Percentiles rank a stretch among this genome's conserved stretches.
These are phyloP conservation scores for Golubevia sp. DNA, from an alignment of 1,284 basidiomycete genomes.

Conservation along the genomic window DNA sequence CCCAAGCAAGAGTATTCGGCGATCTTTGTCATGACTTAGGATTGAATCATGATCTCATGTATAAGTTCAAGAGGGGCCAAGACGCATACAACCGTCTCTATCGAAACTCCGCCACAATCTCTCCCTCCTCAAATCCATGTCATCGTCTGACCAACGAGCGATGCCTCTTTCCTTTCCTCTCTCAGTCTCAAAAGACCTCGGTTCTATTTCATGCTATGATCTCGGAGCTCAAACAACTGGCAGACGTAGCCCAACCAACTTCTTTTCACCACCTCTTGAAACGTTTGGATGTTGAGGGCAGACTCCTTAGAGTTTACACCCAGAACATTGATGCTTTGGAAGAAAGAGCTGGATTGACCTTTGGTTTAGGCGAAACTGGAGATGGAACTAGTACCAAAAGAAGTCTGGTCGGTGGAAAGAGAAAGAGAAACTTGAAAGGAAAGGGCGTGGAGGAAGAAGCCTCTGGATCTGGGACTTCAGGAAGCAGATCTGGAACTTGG, in stretches of 20 bases:
- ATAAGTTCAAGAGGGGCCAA: too few relatives aligned
- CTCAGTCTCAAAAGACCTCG: slow-evolving; percentile 70
- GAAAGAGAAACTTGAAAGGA: neutral
- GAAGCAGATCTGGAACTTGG: neutral
- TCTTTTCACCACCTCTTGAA: slow-evolving; percentile 86
- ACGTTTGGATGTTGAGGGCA: slow-evolving; percentile 79
- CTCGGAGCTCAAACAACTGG: slow-evolving; percentile 80
- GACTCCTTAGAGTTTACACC: slow-evolving; percentile 84
- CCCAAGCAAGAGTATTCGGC: too few relatives aligned
- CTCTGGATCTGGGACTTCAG: neutral
- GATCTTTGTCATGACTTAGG: too few relatives aligned
- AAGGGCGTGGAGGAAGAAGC: neutral
- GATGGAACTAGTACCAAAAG: neutral
- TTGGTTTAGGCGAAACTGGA: slow-evolving; percentile 62
- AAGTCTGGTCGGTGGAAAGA: neutral
- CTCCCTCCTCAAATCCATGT: neutral
- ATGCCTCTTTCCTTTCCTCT: neutral
- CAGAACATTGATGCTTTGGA: slow-evolving; percentile 96
- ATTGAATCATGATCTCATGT: too few relatives aligned
- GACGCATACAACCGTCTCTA: too few relatives aligned
- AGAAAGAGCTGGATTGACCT: slow-evolving; percentile 71
- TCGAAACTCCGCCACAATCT: too few relatives aligned
- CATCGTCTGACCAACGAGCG: too few relatives aligned
- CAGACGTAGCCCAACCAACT: slow-evolving; percentile 79
- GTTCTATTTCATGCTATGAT: slow-evolving; percentile 90